Conservation (phyloP, 495 filamentous ascomycete species). For the Bryoglossum gracile region DNA sequence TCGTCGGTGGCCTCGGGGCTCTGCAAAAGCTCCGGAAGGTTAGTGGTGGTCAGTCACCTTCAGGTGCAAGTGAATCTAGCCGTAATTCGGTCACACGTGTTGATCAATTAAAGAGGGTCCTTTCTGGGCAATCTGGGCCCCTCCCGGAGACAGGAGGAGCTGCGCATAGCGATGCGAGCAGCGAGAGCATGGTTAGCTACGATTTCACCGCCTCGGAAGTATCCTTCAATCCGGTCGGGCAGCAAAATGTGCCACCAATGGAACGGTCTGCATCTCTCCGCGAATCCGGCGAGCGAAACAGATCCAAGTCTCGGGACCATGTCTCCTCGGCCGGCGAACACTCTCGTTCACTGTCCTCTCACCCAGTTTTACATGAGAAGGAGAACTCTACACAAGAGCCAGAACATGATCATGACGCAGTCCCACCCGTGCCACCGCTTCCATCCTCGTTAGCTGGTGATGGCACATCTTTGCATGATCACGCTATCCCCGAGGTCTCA, state of each 20-base stretch:
- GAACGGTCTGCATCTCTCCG: constrained; percentile 19
- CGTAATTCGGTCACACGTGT: constrained; percentile 67
- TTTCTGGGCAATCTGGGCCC: constrained; percentile 39
- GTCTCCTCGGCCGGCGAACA: constrained; percentile 21
- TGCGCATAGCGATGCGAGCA: constrained; percentile 39
- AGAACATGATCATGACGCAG: constrained; percentile 17
- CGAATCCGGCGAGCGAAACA: constrained; percentile 10
- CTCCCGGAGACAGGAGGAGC: constrained; percentile 23
- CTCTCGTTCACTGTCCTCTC: constrained; percentile 41
- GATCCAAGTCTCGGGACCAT: constrained; percentile 32
- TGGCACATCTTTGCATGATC: constrained; percentile 26
- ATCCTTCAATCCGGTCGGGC: constrained; percentile 38
- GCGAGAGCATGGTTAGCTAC: constrained; percentile 52
- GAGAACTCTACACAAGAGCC: constrained; percentile 18
- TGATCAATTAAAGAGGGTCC: constrained; percentile 76
- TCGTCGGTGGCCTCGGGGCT: constrained; percentile 23
- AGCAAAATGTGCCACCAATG: constrained; percentile 8
- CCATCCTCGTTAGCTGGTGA: constrained; percentile 18
- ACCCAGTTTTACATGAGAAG: constrained; percentile 24
- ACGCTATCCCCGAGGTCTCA: constrained; percentile 14
- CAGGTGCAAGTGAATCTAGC: constrained; percentile 48
- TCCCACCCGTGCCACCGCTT: constrained; percentile 23
- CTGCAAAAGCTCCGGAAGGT: constrained; percentile 21
- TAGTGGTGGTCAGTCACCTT: constrained; percentile 43
- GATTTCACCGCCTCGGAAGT: constrained; percentile 46